phyloP scores from a whole-genome alignment of 805 yeast genomes.

The Scheffersomyces stipitis region DNA sequence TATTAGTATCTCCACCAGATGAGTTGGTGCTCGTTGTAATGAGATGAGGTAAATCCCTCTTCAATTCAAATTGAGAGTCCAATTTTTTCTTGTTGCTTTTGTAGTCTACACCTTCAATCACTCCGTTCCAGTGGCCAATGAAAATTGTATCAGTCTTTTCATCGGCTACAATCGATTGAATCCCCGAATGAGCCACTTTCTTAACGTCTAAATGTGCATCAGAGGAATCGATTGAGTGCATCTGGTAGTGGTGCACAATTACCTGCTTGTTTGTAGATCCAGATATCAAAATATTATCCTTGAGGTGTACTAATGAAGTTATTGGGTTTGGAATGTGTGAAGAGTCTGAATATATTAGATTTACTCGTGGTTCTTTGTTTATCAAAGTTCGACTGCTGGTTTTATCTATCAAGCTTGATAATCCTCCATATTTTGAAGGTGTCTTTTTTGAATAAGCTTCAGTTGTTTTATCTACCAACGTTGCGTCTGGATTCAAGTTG shows the following conservation, averaged over 20 bases:
- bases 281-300: conserved; percentile 28
- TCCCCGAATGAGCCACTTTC: conserved; percentile 13
- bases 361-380: conserved; percentile 23
- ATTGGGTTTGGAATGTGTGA: conserved; percentile 57
- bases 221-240: not conserved
- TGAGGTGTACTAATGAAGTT: conserved; percentile 37
- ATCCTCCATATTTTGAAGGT: not conserved
- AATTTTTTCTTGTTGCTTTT: too few species aligned
- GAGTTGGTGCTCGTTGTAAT: not conserved
- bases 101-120: conserved; percentile 19
- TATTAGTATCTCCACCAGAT: not conserved
- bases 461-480: not conserved
- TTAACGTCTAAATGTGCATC: not conserved
- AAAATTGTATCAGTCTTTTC: conserved; percentile 21
- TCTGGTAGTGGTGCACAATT: conserved; percentile 20
- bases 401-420: not conserved
- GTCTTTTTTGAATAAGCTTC: conserved; percentile 3
- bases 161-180: conserved; percentile 12
- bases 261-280: conserved; percentile 52
- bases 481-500: conserved; percentile 9
- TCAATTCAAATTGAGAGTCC: not conserved
- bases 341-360: conserved; percentile 20
- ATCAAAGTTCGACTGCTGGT: conserved; percentile 14
- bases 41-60: conserved; percentile 6
- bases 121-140: conserved; percentile 54